A percentile compares a stretch with the other conserved stretches of the same genome.
phyloP scores from a whole-genome alignment of 495 filamentous ascomycete genomes.

The Geoglossum glabrum region DNA sequence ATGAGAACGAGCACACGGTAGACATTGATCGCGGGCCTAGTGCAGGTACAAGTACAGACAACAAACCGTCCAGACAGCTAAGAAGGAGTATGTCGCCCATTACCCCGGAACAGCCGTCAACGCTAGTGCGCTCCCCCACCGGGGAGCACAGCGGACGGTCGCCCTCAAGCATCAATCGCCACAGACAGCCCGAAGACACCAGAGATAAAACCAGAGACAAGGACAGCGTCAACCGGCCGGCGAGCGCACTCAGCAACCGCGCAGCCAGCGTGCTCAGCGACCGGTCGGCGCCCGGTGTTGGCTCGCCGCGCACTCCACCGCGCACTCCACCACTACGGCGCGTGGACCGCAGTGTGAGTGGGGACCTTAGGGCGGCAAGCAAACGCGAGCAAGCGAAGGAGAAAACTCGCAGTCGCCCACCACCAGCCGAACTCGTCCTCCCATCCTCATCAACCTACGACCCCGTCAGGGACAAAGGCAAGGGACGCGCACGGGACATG shows the following conservation, averaged over 20 bases:
- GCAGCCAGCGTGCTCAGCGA: neutral
- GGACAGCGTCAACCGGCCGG: neutral
- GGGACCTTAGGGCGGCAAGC: slow-evolving; percentile 60
- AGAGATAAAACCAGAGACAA: slow-evolving; percentile 19
- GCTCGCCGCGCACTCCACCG: slow-evolving; percentile 15
- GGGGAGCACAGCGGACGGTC: slow-evolving; percentile 28
- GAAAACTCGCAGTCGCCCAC: slow-evolving; percentile 2
- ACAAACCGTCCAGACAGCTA: slow-evolving; percentile 9
- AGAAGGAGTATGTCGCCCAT: slow-evolving; percentile 21
- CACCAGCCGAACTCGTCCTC: neutral
- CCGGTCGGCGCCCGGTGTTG: neutral
- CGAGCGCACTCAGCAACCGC: neutral
- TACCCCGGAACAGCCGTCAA: slow-evolving; percentile 10
- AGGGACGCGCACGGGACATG: slow-evolving; percentile 66
- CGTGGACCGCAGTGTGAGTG: slow-evolving; percentile 51
- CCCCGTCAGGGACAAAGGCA: slow-evolving; percentile 69
- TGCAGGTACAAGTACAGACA: slow-evolving; percentile 13
- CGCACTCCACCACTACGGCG: slow-evolving; percentile 49
- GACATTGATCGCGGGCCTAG: slow-evolving; percentile 17
- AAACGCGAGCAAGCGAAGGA: slow-evolving; percentile 18
- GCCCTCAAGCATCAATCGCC: slow-evolving; percentile 20
- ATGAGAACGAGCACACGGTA: slow-evolving; percentile 23
- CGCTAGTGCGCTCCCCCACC: slow-evolving; percentile 16
- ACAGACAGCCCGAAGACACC: slow-evolving; percentile 26
- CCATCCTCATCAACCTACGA: slow-evolving; percentile 44